Base-by-base conservation (phyloP, 2,329 filamentous ascomycete genomes). In the Niveomyces coronatus region DNA sequence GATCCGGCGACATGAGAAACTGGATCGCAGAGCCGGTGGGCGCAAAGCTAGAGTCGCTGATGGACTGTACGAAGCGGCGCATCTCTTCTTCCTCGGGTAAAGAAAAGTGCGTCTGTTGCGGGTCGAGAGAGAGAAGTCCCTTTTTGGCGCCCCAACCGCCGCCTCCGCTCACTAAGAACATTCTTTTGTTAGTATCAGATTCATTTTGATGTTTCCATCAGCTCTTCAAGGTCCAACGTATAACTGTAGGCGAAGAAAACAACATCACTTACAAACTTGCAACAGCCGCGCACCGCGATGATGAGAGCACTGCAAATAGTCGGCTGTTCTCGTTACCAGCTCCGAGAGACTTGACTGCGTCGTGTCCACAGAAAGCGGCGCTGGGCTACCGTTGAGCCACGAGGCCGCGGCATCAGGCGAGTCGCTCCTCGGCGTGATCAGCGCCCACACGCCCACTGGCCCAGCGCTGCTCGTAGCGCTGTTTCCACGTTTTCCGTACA, bases 141-240 rank as follows among this genome's bases (percentile, higher is more conserved):
- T 82, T 77, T 55, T 89, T 91, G 40, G 73, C 66, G 13, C 85
- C 85, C 85, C 85, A 93, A 15, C 85, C 85, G 29, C 85, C 85
- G 31, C 85, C 85, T 4, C 85, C 85, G 50, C 83, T 87, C 45
- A 88, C 74, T 70, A 27, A 4, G 4, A 4, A 30, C 26, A 26
- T 7, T 11, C 2, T 20, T 4, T 16, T 24, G 33, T 57, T 41
- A 58, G 48, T 32, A 10, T n/a, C n/a, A n/a, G n/a, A n/a, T n/a
- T n/a, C n/a, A n/a, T n/a, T n/a, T n/a, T n/a, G n/a, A n/a, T n/a
- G n/a, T n/a, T n/a, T n/a, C n/a, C n/a, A n/a, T n/a, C n/a, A n/a
- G n/a, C n/a, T n/a, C n/a, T n/a, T n/a, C n/a, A n/a, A n/a, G n/a
- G n/a, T n/a, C n/a, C n/a, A n/a, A n/a, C n/a, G n/a, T n/a, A n/a